Base-by-base conservation (phyloP, 805 yeast genomes). In the Candida fluviatilis region DNA sequence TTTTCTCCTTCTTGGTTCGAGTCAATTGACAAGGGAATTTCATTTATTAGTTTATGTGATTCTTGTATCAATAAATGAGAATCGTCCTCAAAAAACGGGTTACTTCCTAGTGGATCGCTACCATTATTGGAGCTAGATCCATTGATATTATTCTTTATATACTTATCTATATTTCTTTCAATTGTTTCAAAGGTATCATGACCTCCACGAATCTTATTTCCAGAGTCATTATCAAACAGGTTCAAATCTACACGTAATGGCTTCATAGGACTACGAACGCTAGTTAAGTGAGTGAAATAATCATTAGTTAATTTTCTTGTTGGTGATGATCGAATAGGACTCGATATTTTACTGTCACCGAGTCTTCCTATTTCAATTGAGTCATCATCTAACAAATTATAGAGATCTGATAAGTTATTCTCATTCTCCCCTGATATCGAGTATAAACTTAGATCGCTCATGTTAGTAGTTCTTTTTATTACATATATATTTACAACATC, bases 41-140 rank as follows among this genome's bases (percentile, higher is more conserved):
- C 49, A 16, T 45, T 46, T 14, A 62, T 50, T 13, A 57, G 34
- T 26, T 51, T 51, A 39, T 62, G 66, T 5, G 67, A 58, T 40
- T 62, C 58, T 27, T 42, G 46, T 6, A 61, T 50, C 11, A 58
- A 31, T 12, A 57, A 40, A 25, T 58, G 61, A 2, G 49, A 41
- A 16, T 36, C 37, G 21, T 42, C 47, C 8, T 34, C 35, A 2
- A 28, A 41, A 15, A 19, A 13, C 27, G 21, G 30, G 14, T 26
- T 14, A 14, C n/a, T 4, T 24, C 19, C 19, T 4, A 17, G 16
- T 15, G 5, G 10, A 18, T 19, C 16, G 8, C 12, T 17, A 12
- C 12, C 16, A 5, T 17, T 26, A 12, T 5, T 26, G 13, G 29
- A 10, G 17, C 5, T 27, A 16, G 6, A 8, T 13, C 13, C 6